Conservation (phyloP, 805 yeast species). For the Myxozyma udenii region DNA sequence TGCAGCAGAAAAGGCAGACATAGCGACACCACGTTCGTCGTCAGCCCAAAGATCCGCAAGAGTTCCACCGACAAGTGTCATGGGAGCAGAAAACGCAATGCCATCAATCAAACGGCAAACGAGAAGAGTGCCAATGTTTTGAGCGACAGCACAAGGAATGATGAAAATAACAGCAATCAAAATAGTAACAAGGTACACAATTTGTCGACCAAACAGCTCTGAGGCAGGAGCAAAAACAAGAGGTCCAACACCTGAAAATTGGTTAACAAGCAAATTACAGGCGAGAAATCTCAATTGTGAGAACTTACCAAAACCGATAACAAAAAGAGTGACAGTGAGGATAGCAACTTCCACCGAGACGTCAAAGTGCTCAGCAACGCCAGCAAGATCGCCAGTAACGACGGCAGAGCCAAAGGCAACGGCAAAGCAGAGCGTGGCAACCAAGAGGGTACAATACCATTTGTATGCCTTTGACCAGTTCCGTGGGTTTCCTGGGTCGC, state of each 20-base stretch:
- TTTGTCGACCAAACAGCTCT: slow-evolving; percentile 56
- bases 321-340: slow-evolving; percentile 54
- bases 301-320: slow-evolving; percentile 53
- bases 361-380: slow-evolving; percentile 47
- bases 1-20: slow-evolving; percentile 63
- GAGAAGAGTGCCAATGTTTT: slow-evolving; percentile 60
- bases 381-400: slow-evolving; percentile 60
- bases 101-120: slow-evolving; percentile 68
- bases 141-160: slow-evolving; percentile 53
- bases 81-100: slow-evolving; percentile 68
- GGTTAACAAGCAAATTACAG: background rate
- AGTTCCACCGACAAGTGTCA: slow-evolving; percentile 75
- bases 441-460: slow-evolving; percentile 53
- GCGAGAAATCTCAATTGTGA: background rate
- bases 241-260: slow-evolving; percentile 46
- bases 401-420: slow-evolving; percentile 68
- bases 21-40: slow-evolving; percentile 61
- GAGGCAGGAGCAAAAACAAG: slow-evolving; percentile 56
- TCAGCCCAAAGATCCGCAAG: slow-evolving; percentile 67
- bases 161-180: slow-evolving; percentile 49
- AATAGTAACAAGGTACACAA: slow-evolving; percentile 51
- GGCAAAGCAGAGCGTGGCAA: slow-evolving; percentile 55
- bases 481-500: slow-evolving; percentile 36
- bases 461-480: slow-evolving; percentile 47
- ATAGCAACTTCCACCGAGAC: slow-evolving; percentile 60